These are phyloP conservation scores for Malassezia globosa DNA, from an alignment of 1,284 basidiomycete genomes.

Conservation along the genomic window DNA sequence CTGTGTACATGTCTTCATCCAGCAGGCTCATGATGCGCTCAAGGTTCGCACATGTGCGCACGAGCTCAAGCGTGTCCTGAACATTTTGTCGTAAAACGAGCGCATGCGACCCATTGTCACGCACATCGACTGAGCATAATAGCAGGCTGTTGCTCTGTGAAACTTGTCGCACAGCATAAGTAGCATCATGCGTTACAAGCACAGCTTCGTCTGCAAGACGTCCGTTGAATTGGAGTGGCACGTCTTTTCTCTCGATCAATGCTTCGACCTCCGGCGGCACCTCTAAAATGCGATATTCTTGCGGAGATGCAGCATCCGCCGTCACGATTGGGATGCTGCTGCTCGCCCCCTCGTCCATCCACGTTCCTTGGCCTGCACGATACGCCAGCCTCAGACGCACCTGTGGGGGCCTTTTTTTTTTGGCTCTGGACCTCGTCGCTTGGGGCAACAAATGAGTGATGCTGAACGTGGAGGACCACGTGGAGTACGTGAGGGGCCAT, in stretches of 20 bases:
- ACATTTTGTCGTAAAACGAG: conserved; percentile 29
- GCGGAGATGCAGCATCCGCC: not conserved
- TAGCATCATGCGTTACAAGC: conserved; percentile 29
- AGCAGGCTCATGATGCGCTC: conserved; percentile 30
- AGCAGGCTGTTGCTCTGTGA: conserved; percentile 39
- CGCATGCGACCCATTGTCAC: not conserved
- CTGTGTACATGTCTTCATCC: conserved; percentile 23
- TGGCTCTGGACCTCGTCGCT: no score
- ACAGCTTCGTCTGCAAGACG: conserved; percentile 35
- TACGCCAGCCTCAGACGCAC: no score
- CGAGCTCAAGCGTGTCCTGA: conserved; percentile 31
- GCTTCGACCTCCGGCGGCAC: conserved; percentile 26
- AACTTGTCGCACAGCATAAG: conserved; percentile 35
- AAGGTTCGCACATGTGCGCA: conserved; percentile 28
- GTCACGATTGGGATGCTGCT: conserved; percentile 7
- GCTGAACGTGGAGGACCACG: no score
- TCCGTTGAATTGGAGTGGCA: conserved; percentile 34
- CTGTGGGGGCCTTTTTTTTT: no score
- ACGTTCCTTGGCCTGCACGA: no score
- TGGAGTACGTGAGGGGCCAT: no score
- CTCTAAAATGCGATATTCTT: conserved; percentile 21
- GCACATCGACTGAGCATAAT: conserved; percentile 23
- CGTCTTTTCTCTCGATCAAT: conserved; percentile 17
- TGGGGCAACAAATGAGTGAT: no score
- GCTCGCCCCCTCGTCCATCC: no score